Base-by-base conservation (phyloP, 148 eudicot genomes). In the Rhododendron mucronatum region DNA sequence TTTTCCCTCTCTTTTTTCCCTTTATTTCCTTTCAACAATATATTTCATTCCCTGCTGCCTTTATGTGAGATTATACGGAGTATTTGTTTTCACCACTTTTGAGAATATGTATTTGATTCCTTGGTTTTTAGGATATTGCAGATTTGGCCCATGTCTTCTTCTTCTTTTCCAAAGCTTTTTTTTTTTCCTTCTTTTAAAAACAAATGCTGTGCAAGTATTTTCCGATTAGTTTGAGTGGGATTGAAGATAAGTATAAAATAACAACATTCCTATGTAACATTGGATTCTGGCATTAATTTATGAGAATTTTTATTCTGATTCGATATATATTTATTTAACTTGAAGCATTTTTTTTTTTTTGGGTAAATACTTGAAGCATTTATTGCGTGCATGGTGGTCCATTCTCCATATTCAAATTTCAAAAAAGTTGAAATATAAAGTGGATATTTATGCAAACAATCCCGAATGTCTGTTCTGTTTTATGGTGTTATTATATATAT, bases 201-300 rank as follows among this genome's bases (percentile, higher is more conserved):
- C 26, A 6, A 20, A 59, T 59, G 67, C 26, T 21, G 26, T 41
- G 26, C 67, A 65, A 65, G 30, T 26, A 1, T 26, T 65, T 9
- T n/a, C 16, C 7, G 37, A 33, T 75, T 35, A 37, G 39, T 35
- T 35, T 39, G 21, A 13, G 21, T 75, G 23, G 80, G 23, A 78
- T 37, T 39, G 35, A 39, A 39, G 9, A 39, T 7, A 76, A 69
- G 12, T 28, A 3, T 76, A 37, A 76, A 26, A 44, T 35, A 23
- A 45, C 0, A 45, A 44, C 7, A 14, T 79, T 79, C 50, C 81
- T 45, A 20, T 41, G 81, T 78, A 23, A 79, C 14, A 47, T 79
- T 79, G 82, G 82, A 79, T 79, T 79, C 37, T 48, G 1, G 53
- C 81, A 23, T 78, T 78, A 78, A 78, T 78, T 45, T 45, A 26